These are phyloP conservation scores for Pistacia vera DNA, from an alignment of 345 rosid genomes.

Conservation along the genomic window DNA sequence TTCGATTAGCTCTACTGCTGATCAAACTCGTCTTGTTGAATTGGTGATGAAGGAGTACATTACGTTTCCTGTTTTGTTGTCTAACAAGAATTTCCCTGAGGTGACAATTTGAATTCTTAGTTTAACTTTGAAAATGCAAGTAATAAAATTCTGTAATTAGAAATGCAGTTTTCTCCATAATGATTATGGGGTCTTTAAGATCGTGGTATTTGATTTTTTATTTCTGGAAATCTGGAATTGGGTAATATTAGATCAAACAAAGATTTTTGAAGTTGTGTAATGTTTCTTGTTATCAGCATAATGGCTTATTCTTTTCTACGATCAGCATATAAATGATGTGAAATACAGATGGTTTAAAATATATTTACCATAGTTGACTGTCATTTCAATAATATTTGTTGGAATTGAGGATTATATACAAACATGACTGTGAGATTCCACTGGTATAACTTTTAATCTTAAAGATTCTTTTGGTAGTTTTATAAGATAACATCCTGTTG, in stretches of 20 bases:
- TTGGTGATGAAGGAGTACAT: constrained; percentile 66
- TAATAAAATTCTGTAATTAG: not conserved
- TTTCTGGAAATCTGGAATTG: not conserved
- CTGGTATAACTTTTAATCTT: not conserved
- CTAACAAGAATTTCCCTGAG: constrained; percentile 56
- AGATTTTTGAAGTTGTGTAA: not conserved
- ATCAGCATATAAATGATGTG: not conserved
- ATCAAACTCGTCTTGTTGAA: constrained; percentile 47
- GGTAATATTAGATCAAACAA: not conserved
- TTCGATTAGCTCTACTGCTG: constrained; percentile 41
- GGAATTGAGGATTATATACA: not conserved
- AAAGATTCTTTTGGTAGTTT: constrained; percentile 6
- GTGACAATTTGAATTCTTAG: constrained; percentile 31
- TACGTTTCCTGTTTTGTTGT: constrained; percentile 74
- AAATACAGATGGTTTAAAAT: not conserved
- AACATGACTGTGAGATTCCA: not conserved
- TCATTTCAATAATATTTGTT: not conserved
- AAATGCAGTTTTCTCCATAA: not conserved
- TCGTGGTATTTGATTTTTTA: not conserved
- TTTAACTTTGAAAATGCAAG: not conserved
- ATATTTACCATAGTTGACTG: constrained; percentile 8
- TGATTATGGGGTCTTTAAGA: not conserved
- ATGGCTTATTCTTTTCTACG: not conserved
- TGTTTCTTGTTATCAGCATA: not conserved
- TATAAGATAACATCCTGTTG: constrained; percentile 11